Percentiles rank a stretch among this genome's conserved stretches.
These are phyloP conservation scores for Wallacemonas sp. DNA, from an alignment of 208 protist genomes.

Conservation along the genomic window DNA sequence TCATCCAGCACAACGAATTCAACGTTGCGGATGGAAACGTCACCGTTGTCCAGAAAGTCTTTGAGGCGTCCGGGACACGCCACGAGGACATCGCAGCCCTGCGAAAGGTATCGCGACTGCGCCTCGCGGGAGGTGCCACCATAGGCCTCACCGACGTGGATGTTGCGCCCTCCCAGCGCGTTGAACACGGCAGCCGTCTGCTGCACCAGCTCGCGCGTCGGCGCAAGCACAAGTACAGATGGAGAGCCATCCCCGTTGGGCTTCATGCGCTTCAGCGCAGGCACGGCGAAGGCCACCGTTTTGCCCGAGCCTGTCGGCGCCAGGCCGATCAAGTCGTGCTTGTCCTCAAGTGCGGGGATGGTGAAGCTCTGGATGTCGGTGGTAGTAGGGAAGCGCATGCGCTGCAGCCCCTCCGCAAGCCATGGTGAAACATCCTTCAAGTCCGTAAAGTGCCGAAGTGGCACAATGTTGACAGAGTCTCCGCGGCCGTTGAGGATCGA, in stretches of 20 bases:
- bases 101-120: constrained; percentile 59
- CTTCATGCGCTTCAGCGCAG: constrained; percentile 73
- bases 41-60: constrained; percentile 93
- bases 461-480: constrained; percentile 42
- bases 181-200: constrained; percentile 98
- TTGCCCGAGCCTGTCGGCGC: constrained; percentile 98
- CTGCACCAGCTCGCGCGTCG: constrained; percentile 97
- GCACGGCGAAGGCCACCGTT: constrained; percentile 98
- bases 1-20: constrained; percentile 99
- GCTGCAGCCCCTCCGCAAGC: constrained; percentile 59
- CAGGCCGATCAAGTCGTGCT: constrained; percentile 96
- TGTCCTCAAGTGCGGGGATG: constrained; percentile 84
- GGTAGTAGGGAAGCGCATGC: constrained; percentile 61
- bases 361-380: constrained; percentile 90
- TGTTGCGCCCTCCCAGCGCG: constrained; percentile 40
- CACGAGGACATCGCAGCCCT: constrained; percentile 93
- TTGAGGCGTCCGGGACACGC: constrained; percentile 98
- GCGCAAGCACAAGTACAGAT: constrained; percentile 96
- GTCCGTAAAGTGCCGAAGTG: constrained; percentile 67
- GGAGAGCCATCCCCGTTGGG: constrained; percentile 55
- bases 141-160: constrained; percentile 81
- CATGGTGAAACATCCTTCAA: constrained; percentile 54
- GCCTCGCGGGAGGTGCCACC: constrained; percentile 70
- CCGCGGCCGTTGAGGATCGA: constrained; percentile 59
- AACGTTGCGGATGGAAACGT: constrained; percentile 84